Percentiles rank a stretch among this genome's conserved stretches.
These are phyloP conservation scores for Alternaria conjuncta DNA, from an alignment of 2,329 filamentous ascomycete genomes.

Conservation along the genomic window DNA sequence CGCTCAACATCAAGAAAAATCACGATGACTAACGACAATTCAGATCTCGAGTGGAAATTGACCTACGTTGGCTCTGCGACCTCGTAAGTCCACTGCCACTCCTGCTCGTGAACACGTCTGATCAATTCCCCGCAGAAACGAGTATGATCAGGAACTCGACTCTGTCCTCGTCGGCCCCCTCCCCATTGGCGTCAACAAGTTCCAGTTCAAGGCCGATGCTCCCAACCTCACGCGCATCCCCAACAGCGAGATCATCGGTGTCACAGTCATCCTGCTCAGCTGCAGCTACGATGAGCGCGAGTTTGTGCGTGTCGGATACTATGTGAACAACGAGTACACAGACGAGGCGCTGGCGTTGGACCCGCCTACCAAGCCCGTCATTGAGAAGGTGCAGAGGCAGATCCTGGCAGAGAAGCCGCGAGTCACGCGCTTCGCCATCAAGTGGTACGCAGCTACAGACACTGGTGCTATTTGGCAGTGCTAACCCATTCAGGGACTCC, in stretches of 20 bases:
- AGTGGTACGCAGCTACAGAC: slow-evolving; percentile 71
- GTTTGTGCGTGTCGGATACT: slow-evolving; percentile 98
- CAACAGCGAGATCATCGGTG: slow-evolving; percentile 91
- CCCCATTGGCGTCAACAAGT: slow-evolving; percentile 97
- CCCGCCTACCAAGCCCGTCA: slow-evolving; percentile 87
- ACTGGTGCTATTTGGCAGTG: neutral
- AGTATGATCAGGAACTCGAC: slow-evolving; percentile 98
- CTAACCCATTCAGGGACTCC: slow-evolving; percentile 75
- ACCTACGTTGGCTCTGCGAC: slow-evolving; percentile 99
- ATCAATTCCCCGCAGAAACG: slow-evolving; percentile 65
- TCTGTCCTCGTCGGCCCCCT: slow-evolving; percentile 96
- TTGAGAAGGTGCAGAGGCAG: slow-evolving; percentile 91
- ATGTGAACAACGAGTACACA: slow-evolving; percentile 99
- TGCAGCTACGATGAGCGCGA: slow-evolving; percentile 96
- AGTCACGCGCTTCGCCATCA: slow-evolving; percentile 97
- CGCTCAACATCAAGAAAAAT: neutral
- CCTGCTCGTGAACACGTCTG: slow-evolving; percentile 5
- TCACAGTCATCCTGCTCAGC: slow-evolving; percentile 94
- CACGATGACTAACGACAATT: slow-evolving; percentile 20
- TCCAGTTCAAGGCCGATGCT: slow-evolving; percentile 93
- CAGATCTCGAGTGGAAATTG: slow-evolving; percentile 98
- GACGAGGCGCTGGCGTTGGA: slow-evolving; percentile 87
- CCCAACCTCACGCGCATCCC: slow-evolving; percentile 91
- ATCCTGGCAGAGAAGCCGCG: slow-evolving; percentile 96
- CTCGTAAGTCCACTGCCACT: slow-evolving; percentile 67